phyloP scores from a whole-genome alignment of 2,329 filamentous ascomycete species.

The Nothophoma quercina region DNA sequence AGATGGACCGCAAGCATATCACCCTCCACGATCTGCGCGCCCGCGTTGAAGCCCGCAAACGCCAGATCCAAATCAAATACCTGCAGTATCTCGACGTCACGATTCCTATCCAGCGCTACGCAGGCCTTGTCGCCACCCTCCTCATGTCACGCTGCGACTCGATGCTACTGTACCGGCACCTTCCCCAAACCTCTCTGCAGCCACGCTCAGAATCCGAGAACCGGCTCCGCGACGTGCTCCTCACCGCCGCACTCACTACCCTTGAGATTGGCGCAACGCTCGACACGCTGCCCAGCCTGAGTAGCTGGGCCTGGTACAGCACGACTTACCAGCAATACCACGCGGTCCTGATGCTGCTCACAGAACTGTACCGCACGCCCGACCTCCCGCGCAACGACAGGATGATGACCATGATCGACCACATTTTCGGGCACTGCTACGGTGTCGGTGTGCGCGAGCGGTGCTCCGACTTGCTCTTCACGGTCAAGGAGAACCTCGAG shows the following conservation, averaged over 20 bases:
- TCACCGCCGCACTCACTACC: constrained; percentile 47
- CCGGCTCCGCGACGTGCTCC: constrained; percentile 46
- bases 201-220: constrained; percentile 48
- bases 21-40: constrained; percentile 47
- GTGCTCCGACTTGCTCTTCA: constrained; percentile 46
- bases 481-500: constrained; percentile 50
- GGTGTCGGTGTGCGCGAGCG: constrained; percentile 46
- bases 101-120: constrained; percentile 46
- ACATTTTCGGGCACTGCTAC: constrained; percentile 51
- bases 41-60: constrained; percentile 45
- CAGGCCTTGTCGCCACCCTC: constrained; percentile 47
- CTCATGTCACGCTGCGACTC: constrained; percentile 51
- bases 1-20: constrained; percentile 49
- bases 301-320: constrained; percentile 48
- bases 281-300: constrained; percentile 47
- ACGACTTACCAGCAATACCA: constrained; percentile 51
- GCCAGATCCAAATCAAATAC: constrained; percentile 45
- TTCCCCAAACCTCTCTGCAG: constrained; percentile 44
- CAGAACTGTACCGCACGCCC: constrained; percentile 48
- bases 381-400: constrained; percentile 45
- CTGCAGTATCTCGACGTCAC: constrained; percentile 44
- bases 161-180: constrained; percentile 50
- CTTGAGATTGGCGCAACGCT: constrained; percentile 50
- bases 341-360: constrained; percentile 47
- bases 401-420: constrained; percentile 50